phyloP scores from a whole-genome alignment of 345 rosid genomes.

The Populus deltoides region DNA sequence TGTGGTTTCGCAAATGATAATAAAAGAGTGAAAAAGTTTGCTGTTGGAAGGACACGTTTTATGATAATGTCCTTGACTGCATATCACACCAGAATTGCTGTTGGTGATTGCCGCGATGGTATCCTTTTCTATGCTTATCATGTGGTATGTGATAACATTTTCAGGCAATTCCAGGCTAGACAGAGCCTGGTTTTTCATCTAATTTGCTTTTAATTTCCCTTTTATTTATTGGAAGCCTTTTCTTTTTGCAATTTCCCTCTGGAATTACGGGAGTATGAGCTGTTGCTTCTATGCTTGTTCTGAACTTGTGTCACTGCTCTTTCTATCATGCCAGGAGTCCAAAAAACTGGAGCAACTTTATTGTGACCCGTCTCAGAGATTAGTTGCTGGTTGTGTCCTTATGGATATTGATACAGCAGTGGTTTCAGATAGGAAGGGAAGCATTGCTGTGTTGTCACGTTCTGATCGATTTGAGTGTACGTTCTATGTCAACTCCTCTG shows the following conservation, averaged over 20 bases:
- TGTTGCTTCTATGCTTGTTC: constrained; percentile 1
- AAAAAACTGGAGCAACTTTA: constrained; percentile 78
- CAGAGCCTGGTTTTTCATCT: background rate
- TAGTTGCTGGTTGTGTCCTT: constrained; percentile 91
- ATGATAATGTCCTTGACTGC: constrained; percentile 79
- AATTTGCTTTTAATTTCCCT: background rate
- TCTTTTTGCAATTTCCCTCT: background rate
- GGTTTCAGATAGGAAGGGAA: constrained; percentile 96
- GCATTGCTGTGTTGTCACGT: constrained; percentile 81
- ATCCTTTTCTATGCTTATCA: constrained; percentile 82
- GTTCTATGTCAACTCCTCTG: background rate
- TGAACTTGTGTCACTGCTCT: constrained; percentile 11
- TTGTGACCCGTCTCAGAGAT: constrained; percentile 93
- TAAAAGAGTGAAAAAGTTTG: constrained; percentile 67
- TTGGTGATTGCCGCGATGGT: constrained; percentile 99
- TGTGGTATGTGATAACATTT: constrained; percentile 51
- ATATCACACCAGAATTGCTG: constrained; percentile 77
- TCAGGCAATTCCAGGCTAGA: too few species aligned
- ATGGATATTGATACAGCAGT: constrained; percentile 77
- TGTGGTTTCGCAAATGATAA: constrained; percentile 73
- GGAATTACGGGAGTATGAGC: too few species aligned
- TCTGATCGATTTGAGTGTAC: constrained; percentile 66
- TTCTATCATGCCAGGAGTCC: constrained; percentile 50
- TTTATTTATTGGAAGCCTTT: background rate
- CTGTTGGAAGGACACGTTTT: constrained; percentile 83